Percentiles rank a stretch among this genome's conserved stretches.
These are phyloP conservation scores for Solidago caesia DNA, from an alignment of 129 eudicot genomes.

Conservation along the genomic window DNA sequence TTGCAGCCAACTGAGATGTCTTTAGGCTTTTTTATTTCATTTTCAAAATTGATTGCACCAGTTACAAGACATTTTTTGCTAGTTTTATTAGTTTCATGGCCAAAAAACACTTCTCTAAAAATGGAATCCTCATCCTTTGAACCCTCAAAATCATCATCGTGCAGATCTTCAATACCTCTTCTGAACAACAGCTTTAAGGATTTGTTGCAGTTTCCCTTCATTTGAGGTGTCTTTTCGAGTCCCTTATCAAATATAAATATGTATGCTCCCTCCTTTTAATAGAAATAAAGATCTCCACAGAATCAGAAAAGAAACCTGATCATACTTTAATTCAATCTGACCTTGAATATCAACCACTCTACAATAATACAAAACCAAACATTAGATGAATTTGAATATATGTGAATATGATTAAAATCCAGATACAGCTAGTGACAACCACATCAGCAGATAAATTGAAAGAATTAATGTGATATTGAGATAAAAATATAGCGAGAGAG, in stretches of 20 bases:
- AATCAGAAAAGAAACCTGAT: constrained; percentile 23
- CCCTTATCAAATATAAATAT: constrained; percentile 18
- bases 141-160: constrained; percentile 81
- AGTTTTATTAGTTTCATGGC: constrained; percentile 40
- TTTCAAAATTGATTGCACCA: constrained; percentile 46
- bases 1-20: constrained; percentile 47
- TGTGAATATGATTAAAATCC: constrained; percentile 1
- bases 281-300: constrained; percentile 24
- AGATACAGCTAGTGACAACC: constrained; percentile 12
- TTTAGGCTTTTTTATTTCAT: constrained; percentile 36
- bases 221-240: constrained; percentile 20
- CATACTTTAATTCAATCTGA: constrained; percentile 16
- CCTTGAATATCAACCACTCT: constrained; percentile 22
- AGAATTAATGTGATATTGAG: not conserved
- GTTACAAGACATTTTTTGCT: constrained; percentile 51
- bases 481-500: not conserved
- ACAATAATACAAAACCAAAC: constrained; percentile 23
- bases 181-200: constrained; percentile 48
- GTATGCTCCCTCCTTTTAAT: constrained; percentile 10
- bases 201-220: constrained; percentile 39
- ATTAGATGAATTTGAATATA: constrained; percentile 11
- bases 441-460: constrained; percentile 3
- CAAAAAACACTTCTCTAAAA: constrained; percentile 62
- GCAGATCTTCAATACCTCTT: constrained; percentile 58
- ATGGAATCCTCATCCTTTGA: constrained; percentile 61